Conservation (phyloP, 768 basidiomycete species). For the Russula emetica region DNA sequence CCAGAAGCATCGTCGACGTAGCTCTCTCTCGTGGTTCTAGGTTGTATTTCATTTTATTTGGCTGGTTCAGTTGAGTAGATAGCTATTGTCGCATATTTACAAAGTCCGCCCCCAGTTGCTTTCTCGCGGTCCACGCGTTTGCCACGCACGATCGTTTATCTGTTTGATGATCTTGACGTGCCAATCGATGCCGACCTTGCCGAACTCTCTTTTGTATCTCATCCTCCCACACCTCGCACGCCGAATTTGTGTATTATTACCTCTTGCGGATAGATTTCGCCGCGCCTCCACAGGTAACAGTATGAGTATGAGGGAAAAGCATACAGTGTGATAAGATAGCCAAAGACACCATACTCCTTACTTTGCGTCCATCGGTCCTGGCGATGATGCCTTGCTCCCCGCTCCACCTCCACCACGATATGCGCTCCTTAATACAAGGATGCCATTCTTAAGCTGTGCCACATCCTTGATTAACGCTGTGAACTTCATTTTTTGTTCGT, state of each 20-base stretch:
- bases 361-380: slow-evolving; percentile 19
- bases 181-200: slow-evolving; percentile 10
- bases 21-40: slow-evolving; percentile 16
- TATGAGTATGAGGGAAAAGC: not conserved
- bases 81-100: slow-evolving; percentile 25
- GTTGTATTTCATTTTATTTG: slow-evolving; percentile 26
- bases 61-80: slow-evolving; percentile 16
- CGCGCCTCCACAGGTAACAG: not conserved
- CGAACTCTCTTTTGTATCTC: slow-evolving; percentile 20
- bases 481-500: slow-evolving; percentile 66
- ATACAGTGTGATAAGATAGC: slow-evolving; percentile 12
- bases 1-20: slow-evolving; percentile 30
- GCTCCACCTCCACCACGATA: slow-evolving; percentile 23
- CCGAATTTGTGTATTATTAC: slow-evolving; percentile 25
- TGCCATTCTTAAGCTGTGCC: slow-evolving; percentile 63
- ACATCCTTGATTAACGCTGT: slow-evolving; percentile 78
- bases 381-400: slow-evolving; percentile 22
- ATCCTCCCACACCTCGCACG: slow-evolving; percentile 2
- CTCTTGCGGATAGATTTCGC: slow-evolving; percentile 14
- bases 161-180: slow-evolving; percentile 16
- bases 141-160: slow-evolving; percentile 19
- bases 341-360: not conserved
- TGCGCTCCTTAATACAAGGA: slow-evolving; percentile 45
- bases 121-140: slow-evolving; percentile 14
- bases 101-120: slow-evolving; percentile 2